Conservation (phyloP, 1,139 yeast species). For the Kurtzmaniella quercitrusa region DNA sequence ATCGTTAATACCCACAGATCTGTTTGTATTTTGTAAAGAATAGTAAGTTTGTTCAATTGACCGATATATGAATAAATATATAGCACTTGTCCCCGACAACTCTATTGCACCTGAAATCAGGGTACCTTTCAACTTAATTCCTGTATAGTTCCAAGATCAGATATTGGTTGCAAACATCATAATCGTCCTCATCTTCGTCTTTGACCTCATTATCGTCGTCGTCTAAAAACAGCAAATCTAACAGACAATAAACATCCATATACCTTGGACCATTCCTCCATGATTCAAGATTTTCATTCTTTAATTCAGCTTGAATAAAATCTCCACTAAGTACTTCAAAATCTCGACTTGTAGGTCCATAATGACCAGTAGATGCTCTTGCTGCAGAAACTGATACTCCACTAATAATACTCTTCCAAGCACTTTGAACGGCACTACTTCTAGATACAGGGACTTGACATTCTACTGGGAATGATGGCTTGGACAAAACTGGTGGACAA, state of each 20-base stretch:
- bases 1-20: too few relatives aligned
- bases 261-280: background rate
- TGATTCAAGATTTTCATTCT: background rate
- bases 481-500: background rate
- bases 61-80: too few relatives aligned
- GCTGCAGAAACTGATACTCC: slow-evolving; percentile 52
- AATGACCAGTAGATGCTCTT: slow-evolving; percentile 42
- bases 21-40: too few relatives aligned
- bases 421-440: slow-evolving; percentile 7
- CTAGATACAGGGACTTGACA: slow-evolving; percentile 1
- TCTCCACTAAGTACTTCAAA: slow-evolving; percentile 25
- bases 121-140: background rate
- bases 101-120: too few relatives aligned
- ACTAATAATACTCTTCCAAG: slow-evolving; percentile 42
- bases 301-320: slow-evolving; percentile 22
- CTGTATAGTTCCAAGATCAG: background rate
- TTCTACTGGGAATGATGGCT: background rate
- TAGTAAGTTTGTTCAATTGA: too few relatives aligned
- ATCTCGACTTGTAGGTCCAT: slow-evolving; percentile 18
- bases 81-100: background rate
- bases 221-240: background rate
- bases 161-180: background rate
- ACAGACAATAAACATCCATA: background rate
- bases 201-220: background rate
- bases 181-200: too few relatives aligned